These are phyloP conservation scores for Salmacisia buchloeana DNA, from an alignment of 1,284 basidiomycete species.

Conservation along the genomic window DNA sequence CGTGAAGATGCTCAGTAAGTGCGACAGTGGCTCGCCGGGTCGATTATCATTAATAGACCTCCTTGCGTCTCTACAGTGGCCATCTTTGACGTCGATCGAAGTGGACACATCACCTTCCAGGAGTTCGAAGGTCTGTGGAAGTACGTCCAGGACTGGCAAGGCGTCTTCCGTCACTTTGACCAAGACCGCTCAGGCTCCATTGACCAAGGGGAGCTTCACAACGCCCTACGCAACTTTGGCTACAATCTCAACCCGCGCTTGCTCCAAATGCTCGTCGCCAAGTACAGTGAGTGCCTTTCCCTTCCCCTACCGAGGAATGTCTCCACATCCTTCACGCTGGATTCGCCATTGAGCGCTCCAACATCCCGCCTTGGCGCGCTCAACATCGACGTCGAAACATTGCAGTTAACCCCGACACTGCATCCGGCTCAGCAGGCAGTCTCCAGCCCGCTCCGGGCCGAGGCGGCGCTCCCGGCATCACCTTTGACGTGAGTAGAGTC, in stretches of 20 bases:
- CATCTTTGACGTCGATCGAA: constrained; percentile 39
- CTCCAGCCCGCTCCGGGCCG: constrained; percentile 12
- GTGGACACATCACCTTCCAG: constrained; percentile 41
- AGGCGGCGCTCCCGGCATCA: constrained; percentile 19
- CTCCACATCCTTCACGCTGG: background rate
- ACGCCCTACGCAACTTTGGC: constrained; percentile 35
- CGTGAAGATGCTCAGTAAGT: constrained; percentile 37
- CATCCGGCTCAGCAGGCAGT: constrained; percentile 9
- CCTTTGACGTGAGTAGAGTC: constrained; percentile 21
- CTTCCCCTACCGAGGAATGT: background rate
- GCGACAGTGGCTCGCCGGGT: background rate
- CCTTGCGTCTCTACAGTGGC: constrained; percentile 15
- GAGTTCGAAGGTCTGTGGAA: constrained; percentile 23
- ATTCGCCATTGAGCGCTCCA: background rate
- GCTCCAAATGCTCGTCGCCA: constrained; percentile 31
- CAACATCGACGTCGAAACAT: background rate
- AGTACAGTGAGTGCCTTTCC: constrained; percentile 36
- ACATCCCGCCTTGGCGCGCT: background rate
- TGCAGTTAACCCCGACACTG: constrained; percentile 7
- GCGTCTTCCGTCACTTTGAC: constrained; percentile 59
- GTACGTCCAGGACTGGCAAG: constrained; percentile 44
- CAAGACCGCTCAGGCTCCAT: constrained; percentile 96
- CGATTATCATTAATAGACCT: background rate
- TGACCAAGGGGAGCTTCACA: constrained; percentile 85
- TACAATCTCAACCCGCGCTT: constrained; percentile 34